Percentiles rank a stretch among this genome's conserved stretches.
Conservation (phyloP, 352 stramenopile genomes). For the Elongisporangium prolatum region DNA sequence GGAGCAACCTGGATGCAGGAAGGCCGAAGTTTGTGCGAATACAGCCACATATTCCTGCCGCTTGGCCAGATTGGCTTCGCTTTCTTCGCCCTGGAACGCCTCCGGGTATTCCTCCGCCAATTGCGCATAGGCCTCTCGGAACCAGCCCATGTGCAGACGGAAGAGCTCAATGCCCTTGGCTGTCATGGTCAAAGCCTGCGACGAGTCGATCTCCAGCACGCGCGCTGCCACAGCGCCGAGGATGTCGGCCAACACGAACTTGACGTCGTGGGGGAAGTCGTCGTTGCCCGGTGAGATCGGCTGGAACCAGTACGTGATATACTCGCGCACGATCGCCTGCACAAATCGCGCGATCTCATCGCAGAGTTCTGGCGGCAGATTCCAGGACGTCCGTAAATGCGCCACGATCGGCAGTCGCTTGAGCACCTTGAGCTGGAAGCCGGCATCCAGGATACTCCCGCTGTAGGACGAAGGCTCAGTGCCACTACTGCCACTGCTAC, state of each 20-base stretch:
- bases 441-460: conserved; percentile 15
- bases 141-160: conserved; percentile 73
- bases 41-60: conserved; percentile 51
- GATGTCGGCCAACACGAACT: conserved; percentile 60
- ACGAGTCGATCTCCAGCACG: conserved; percentile 64
- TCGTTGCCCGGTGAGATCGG: conserved; percentile 50
- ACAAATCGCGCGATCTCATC: conserved; percentile 58
- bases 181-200: conserved; percentile 54
- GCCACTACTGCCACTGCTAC: conserved; percentile 13
- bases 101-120: conserved; percentile 52
- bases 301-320: conserved; percentile 65
- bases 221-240: conserved; percentile 48
- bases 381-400: conserved; percentile 56
- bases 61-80: conserved; percentile 40
- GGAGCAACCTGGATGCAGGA: conserved; percentile 66
- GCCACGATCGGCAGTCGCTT: conserved; percentile 59
- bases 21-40: conserved; percentile 54
- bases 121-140: conserved; percentile 68
- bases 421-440: conserved; percentile 47
- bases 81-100: conserved; percentile 50
- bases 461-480: neutral
- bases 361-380: conserved; percentile 45
- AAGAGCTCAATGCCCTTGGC: conserved; percentile 62
- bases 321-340: conserved; percentile 45
- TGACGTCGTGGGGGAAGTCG: conserved; percentile 61